Evolutionary conservation across 768 basidiomycete species (phyloP), one percentile per base, ranked within the genome.

Genomic region (Termitomyces sp.): DNA sequence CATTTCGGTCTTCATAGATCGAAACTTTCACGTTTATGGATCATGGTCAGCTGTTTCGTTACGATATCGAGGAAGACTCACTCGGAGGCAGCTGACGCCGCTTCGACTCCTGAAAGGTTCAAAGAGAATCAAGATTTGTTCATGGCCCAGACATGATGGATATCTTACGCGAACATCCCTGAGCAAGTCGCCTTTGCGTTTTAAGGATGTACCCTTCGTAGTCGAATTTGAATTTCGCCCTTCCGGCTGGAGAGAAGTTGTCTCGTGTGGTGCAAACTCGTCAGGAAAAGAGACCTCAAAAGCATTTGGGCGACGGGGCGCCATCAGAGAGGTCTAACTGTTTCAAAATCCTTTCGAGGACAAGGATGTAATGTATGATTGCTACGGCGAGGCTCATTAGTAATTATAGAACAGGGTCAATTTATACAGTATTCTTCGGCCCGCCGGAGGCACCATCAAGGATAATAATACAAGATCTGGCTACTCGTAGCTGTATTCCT

Each of bases 281-380:
- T 71, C 75, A 0, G 77, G 76, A 58, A 81, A 87, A 10, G 80
- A 79, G 12, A 85, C 72, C 13, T 84, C 81, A 44, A 77, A 80
- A 2, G 87, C 85, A 5, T 71, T 78, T 0, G 80, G 82, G 40
- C 82, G 80, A 26, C 72, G 73, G 30, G 69, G 74, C 22, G 72
- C 63, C 76, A 77, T 77, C 38, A 42, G 53, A 54, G 35, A 16
- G 22, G 20, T 2, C 6, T 26, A 8, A 32, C 43, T 22, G 20
- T 6, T 33, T 9, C 28, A 18, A 14, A 24, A 43, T 4, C 32
- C 32, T 9, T 14, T 32, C 28, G 18, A 54, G 42, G 42, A 8
- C 40, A 20, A 54, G 12, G 16, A 18, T 12, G 35, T 16, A 16
- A 24, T 28, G 7, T 43, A 33, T 42, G 12, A 43, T 42, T 53